Evolutionary conservation across 306 rosid species (phyloP).

Genomic region (cucumber (Cucumis sativus)): DNA sequence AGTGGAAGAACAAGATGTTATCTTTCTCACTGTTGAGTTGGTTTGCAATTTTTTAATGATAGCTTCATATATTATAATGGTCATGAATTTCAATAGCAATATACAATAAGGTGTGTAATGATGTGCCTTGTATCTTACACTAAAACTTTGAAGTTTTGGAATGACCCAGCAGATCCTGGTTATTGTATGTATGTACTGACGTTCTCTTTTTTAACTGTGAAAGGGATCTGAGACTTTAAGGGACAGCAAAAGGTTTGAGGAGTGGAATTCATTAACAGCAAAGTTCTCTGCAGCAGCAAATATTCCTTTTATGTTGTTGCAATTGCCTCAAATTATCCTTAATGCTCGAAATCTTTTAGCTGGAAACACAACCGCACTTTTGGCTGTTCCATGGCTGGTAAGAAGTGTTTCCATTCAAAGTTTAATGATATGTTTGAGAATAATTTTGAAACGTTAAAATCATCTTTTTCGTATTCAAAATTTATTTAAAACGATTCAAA

Average conservation of each 20-base stretch:
- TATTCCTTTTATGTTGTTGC: conserved; percentile 67
- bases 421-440: neutral
- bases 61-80: neutral
- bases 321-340: conserved; percentile 76
- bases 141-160: neutral
- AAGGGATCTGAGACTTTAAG: conserved; percentile 39
- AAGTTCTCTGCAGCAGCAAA: conserved; percentile 76
- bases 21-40: neutral
- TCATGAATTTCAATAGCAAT: neutral
- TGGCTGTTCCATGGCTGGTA: conserved; percentile 85
- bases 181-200: neutral
- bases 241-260: conserved; percentile 31
- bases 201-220: conserved; percentile 10
- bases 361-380: conserved; percentile 56
- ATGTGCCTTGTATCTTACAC: neutral
- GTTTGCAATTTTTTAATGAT: neutral
- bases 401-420: neutral
- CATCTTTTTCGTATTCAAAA: too few relatives aligned
- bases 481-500: too few relatives aligned
- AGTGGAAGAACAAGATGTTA: neutral
- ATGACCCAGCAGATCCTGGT: neutral
- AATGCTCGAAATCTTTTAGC: conserved; percentile 63
- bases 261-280: conserved; percentile 75
- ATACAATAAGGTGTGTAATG: neutral
- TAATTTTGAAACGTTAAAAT: too few relatives aligned